These are phyloP conservation scores for Sistotremastrum suecicum DNA, from an alignment of 768 basidiomycete genomes.

Conservation along the genomic window DNA sequence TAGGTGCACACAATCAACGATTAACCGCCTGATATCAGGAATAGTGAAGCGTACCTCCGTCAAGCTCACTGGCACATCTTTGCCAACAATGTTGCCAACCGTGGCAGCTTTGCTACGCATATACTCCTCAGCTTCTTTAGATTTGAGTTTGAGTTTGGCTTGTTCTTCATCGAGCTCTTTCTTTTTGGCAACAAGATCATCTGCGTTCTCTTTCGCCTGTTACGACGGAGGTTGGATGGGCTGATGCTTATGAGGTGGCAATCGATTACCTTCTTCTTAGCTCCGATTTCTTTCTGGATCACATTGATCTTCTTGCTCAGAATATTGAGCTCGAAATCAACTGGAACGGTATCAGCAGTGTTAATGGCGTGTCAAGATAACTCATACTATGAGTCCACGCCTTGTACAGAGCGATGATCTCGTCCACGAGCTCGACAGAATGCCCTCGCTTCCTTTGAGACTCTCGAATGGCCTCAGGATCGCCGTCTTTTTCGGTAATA, in stretches of 20 bases:
- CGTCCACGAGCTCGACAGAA: conserved; percentile 84
- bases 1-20: conserved; percentile 15
- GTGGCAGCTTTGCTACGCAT: conserved; percentile 72
- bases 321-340: conserved; percentile 73
- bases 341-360: conserved; percentile 23
- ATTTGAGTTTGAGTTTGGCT: conserved; percentile 50
- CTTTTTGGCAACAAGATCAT: conserved; percentile 76
- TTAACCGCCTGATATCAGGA: neutral
- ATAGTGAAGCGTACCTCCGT: conserved; percentile 54
- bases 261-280: conserved; percentile 72
- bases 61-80: conserved; percentile 67
- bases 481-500: conserved; percentile 82
- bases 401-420: conserved; percentile 80
- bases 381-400: conserved; percentile 88
- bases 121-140: conserved; percentile 57
- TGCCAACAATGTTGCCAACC: conserved; percentile 89
- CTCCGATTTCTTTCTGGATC: conserved; percentile 87
- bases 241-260: neutral
- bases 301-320: conserved; percentile 75
- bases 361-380: neutral
- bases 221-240: neutral
- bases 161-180: conserved; percentile 71
- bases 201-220: conserved; percentile 84
- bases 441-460: conserved; percentile 88
- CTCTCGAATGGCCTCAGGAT: conserved; percentile 78